Evolutionary conservation across 2,329 filamentous ascomycete species (phyloP).

Genomic region (Epichloe glyceriae): DNA sequence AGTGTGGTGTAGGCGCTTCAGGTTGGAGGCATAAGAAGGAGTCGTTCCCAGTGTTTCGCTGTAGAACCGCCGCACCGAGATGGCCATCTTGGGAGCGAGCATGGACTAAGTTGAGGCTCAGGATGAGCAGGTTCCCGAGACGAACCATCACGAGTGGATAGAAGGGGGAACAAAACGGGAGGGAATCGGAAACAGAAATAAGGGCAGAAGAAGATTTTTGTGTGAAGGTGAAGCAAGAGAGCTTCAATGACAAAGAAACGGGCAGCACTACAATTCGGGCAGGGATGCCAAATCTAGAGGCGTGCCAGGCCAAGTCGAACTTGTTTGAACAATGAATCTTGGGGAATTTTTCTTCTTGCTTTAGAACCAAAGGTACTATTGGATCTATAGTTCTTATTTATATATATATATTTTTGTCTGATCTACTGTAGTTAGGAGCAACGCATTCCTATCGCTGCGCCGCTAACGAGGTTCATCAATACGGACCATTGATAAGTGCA

Average conservation of each 20-base stretch:
- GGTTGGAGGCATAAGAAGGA: slow-evolving; percentile 7
- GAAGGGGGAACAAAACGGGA: not conserved
- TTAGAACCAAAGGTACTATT: no score
- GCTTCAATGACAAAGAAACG: not conserved
- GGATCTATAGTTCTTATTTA: not conserved
- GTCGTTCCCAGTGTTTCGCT: not conserved
- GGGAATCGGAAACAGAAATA: not conserved
- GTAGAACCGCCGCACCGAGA: not conserved
- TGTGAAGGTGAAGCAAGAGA: not conserved
- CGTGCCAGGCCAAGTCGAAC: no score
- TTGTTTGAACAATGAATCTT: no score
- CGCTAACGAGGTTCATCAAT: not conserved
- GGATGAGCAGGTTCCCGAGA: slow-evolving; percentile 6
- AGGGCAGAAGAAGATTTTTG: not conserved
- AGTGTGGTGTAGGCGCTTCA: slow-evolving; percentile 7
- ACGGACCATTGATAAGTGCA: not conserved
- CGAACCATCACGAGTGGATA: slow-evolving; percentile 8
- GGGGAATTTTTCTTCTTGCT: no score
- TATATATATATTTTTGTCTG: not conserved
- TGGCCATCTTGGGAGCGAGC: not conserved
- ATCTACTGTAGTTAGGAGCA: slow-evolving; percentile 16
- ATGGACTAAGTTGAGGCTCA: slow-evolving; percentile 5
- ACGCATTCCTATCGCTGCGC: slow-evolving; percentile 19
- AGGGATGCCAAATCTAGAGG: no score
- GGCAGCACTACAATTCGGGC: not conserved